Conservation (phyloP, 148 eudicot genomes). For the Fallopia convolvulus region DNA sequence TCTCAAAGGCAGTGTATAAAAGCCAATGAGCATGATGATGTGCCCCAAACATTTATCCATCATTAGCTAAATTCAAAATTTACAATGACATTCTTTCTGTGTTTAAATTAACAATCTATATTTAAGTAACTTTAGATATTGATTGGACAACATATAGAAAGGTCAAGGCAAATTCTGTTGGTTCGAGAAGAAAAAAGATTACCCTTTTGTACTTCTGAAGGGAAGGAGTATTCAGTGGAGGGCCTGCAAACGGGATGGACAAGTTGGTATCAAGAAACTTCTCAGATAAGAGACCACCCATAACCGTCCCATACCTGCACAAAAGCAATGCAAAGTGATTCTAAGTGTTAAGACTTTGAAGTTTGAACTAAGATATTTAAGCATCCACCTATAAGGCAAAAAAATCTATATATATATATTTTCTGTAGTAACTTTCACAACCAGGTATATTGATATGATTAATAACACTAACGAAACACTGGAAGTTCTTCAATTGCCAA, state of each 20-base stretch:
- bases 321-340: background rate
- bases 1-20: too few species aligned
- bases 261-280: conserved; percentile 90
- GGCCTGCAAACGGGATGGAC: conserved; percentile 91
- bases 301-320: conserved; percentile 92
- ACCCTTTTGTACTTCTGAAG: conserved; percentile 99
- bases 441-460: background rate
- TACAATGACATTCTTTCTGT: background rate
- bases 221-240: conserved; percentile 89
- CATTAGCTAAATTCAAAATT: background rate
- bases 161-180: background rate
- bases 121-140: background rate
- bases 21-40: too few species aligned
- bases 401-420: background rate
- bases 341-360: background rate
- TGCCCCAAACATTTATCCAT: background rate
- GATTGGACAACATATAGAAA: background rate
- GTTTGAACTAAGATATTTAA: background rate
- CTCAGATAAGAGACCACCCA: conserved; percentile 95
- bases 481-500: background rate
- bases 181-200: conserved; percentile 11
- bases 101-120: background rate
- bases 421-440: background rate
- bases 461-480: background rate
- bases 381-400: background rate